Conservation (phyloP, 495 filamentous ascomycete species). For the Penicillium manginii region DNA sequence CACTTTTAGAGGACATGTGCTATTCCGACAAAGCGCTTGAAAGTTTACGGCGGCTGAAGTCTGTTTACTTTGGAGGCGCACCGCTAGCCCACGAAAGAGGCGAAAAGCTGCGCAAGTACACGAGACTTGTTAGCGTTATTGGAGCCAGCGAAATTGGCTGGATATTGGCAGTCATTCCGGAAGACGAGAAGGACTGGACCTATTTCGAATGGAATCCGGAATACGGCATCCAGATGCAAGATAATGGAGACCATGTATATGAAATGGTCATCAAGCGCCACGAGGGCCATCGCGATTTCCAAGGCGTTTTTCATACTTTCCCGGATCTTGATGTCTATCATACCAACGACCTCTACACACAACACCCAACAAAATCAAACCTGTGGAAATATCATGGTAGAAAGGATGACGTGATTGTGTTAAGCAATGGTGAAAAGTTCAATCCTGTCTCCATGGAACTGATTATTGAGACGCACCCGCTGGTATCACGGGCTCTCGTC, state of each 20-base stretch:
- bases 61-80: constrained; percentile 29
- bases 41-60: constrained; percentile 14
- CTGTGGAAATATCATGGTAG: constrained; percentile 41
- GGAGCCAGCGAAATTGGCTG: constrained; percentile 26
- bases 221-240: constrained; percentile 45
- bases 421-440: constrained; percentile 48
- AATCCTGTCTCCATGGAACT: constrained; percentile 45
- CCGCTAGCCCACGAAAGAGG: constrained; percentile 23
- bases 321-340: constrained; percentile 54
- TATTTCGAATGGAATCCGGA: constrained; percentile 55
- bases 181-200: constrained; percentile 49
- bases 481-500: constrained; percentile 37
- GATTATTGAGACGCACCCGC: constrained; percentile 29
- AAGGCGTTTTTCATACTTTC: constrained; percentile 60
- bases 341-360: constrained; percentile 61
- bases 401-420: constrained; percentile 46
- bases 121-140: constrained; percentile 19
- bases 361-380: constrained; percentile 32
- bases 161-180: constrained; percentile 34
- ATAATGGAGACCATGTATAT: constrained; percentile 47
- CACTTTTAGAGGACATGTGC: constrained; percentile 34
- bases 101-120: constrained; percentile 17
- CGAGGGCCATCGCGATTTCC: constrained; percentile 22
- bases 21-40: constrained; percentile 23
- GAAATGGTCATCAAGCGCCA: constrained; percentile 38